Evolutionary conservation across 192 early-diverging fungal genomes (phyloP).

Genomic region (Glomus cerebriforme): DNA sequence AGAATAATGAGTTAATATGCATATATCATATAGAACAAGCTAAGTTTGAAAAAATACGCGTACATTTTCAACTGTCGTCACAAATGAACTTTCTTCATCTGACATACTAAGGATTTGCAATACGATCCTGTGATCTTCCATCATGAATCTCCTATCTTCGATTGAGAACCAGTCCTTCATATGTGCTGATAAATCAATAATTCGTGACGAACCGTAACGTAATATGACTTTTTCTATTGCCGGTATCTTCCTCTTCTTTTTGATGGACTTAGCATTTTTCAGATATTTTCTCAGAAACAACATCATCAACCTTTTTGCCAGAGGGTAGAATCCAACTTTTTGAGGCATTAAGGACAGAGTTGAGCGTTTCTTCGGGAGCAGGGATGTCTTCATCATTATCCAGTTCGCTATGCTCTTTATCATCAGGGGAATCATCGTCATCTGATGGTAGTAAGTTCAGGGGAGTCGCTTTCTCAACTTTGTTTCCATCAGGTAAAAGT

Average conservation of each 20-base stretch:
- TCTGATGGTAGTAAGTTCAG: no score
- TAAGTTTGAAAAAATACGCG: slow-evolving; percentile 15
- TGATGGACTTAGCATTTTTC: slow-evolving; percentile 17
- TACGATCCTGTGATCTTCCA: slow-evolving; percentile 13
- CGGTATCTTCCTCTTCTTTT: slow-evolving; percentile 23
- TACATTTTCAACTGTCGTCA: no score
- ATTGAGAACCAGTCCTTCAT: slow-evolving; percentile 30
- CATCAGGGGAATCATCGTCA: no score
- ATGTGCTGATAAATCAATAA: slow-evolving; percentile 28
- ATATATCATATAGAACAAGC: slow-evolving; percentile 6
- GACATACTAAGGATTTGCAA: slow-evolving; percentile 20
- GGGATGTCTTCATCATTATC: no score
- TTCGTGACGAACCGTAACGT: slow-evolving; percentile 31
- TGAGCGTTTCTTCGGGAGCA: slow-evolving; percentile 26
- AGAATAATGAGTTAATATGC: slow-evolving; percentile 24
- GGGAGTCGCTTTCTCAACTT: no score
- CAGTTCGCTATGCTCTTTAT: no score
- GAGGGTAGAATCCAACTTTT: slow-evolving; percentile 29
- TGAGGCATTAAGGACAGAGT: background rate
- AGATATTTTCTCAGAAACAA: slow-evolving; percentile 9
- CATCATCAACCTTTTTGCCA: slow-evolving; percentile 20
- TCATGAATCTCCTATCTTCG: slow-evolving; percentile 33
- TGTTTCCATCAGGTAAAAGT: no score
- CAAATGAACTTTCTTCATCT: slow-evolving; percentile 23
- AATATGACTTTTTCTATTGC: slow-evolving; percentile 28